Percentiles rank a stretch among this genome's conserved stretches.
phyloP scores from a whole-genome alignment of 176 grass and related monocot species.

The Pharus latifolius region DNA sequence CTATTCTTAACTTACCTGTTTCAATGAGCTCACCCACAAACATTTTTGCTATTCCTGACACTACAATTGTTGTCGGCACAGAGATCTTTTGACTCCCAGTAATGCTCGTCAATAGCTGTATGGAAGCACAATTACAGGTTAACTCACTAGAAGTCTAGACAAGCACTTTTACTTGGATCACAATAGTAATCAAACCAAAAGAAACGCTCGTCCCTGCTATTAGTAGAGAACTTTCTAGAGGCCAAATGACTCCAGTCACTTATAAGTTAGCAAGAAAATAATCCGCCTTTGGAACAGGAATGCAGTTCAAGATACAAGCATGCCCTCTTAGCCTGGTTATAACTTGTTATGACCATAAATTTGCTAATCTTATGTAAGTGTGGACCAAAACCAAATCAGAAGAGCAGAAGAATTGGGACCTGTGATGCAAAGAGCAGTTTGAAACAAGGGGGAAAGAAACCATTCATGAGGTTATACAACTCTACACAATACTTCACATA shows the following conservation, averaged over 20 bases:
- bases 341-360: neutral
- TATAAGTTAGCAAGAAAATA: neutral
- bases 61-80: slow-evolving; percentile 56
- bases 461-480: neutral
- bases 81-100: slow-evolving; percentile 87
- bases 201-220: neutral
- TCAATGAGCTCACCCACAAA: slow-evolving; percentile 87
- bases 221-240: neutral
- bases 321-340: neutral
- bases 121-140: slow-evolving; percentile 2
- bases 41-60: slow-evolving; percentile 82
- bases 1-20: slow-evolving; percentile 48
- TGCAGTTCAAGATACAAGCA: neutral
- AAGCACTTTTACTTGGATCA: neutral
- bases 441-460: neutral
- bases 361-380: neutral
- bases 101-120: slow-evolving; percentile 63
- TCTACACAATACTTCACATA: neutral
- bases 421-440: neutral
- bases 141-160: neutral
- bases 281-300: neutral
- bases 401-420: neutral
- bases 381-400: neutral
- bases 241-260: neutral
- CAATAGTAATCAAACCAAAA: neutral